Evolutionary conservation across 805 yeast species (phyloP).

Genomic region (Saturnispora quitensis): DNA sequence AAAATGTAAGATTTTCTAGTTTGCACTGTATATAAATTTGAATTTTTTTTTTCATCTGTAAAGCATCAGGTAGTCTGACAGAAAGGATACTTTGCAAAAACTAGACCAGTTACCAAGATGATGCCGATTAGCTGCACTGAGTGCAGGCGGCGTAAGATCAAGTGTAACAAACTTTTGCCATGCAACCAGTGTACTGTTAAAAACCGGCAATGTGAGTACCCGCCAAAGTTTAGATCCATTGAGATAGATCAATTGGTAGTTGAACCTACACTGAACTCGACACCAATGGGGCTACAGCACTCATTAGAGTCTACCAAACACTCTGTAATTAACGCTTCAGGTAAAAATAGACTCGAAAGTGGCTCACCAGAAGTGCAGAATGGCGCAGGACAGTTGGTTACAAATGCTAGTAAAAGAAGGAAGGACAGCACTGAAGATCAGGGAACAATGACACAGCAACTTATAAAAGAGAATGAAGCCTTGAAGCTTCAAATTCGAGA

Average conservation of each 20-base stretch:
- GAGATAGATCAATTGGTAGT: slow-evolving; percentile 22
- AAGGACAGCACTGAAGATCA: not conserved
- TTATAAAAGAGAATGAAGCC: slow-evolving; percentile 24
- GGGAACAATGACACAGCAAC: not conserved
- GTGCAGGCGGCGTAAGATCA: slow-evolving; percentile 29
- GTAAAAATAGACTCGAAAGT: not conserved
- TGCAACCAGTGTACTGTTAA: slow-evolving; percentile 37
- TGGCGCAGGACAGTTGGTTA: not conserved
- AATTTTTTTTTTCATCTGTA: not conserved
- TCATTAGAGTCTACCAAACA: not conserved
- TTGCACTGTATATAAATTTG: not conserved
- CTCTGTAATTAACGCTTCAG: not conserved
- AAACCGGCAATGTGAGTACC: slow-evolving; percentile 34
- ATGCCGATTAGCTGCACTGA: slow-evolving; percentile 28
- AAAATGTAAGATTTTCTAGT: not conserved
- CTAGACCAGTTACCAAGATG: slow-evolving; percentile 12
- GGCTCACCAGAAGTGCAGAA: not conserved
- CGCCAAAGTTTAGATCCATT: slow-evolving; percentile 38
- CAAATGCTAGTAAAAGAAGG: not conserved
- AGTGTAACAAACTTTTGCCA: slow-evolving; percentile 31
- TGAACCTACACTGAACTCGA: slow-evolving; percentile 2
- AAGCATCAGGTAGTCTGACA: not conserved
- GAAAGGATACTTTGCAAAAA: not conserved
- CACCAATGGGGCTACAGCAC: not conserved
- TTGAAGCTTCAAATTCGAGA: slow-evolving; percentile 22